Base-by-base conservation (phyloP, 179 eudicot species). In the Sideroxylon spinosum region DNA sequence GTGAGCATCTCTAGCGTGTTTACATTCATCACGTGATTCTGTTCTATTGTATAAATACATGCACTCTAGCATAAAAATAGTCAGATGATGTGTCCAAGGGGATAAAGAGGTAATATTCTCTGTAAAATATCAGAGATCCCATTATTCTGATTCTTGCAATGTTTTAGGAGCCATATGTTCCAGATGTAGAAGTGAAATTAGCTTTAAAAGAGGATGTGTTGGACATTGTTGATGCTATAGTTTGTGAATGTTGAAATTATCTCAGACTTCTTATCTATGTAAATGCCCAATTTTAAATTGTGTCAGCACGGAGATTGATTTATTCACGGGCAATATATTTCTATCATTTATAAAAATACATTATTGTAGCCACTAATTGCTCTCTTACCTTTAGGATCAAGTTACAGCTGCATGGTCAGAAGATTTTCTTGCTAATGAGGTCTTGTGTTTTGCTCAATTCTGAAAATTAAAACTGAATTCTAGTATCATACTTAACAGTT, bases 21-120 rank as follows among this genome's bases (percentile, higher is more conserved):
- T 72, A 26, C 46, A 3, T 52, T 16, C 9, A 25, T 46, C 48
- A 25, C 44, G 2, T 50, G 73, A 19, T 71, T 25, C 57, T 71
- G 20, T 17, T 57, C 23, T 19, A 59, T 19, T 19, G 4, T 72
- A 55, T 4, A 9, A 50, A 26, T 5, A 63, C 20, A 25, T 71
- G 75, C 59, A 25, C 44, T 20, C 19, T 52, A 8, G 44, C 8
- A n/a, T 4, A 28, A 62, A 13, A 28, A 12, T 55, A 55, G 29
- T 37, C 32, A 63, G 7, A 12, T 17, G 13, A 26, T 14, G 6
- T 5, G 10, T 23, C 68, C 37, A 63, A 60, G 28, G 74, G 74
- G 20, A 52, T 48, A 25, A 16, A 14, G 76, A 72, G 25, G 63
- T 25, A 53, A 37, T 72, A 46, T 55, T 72, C 20, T 55, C 76